phyloP scores from a whole-genome alignment of 2,329 filamentous ascomycete genomes.

The Colletotrichum aenigma region DNA sequence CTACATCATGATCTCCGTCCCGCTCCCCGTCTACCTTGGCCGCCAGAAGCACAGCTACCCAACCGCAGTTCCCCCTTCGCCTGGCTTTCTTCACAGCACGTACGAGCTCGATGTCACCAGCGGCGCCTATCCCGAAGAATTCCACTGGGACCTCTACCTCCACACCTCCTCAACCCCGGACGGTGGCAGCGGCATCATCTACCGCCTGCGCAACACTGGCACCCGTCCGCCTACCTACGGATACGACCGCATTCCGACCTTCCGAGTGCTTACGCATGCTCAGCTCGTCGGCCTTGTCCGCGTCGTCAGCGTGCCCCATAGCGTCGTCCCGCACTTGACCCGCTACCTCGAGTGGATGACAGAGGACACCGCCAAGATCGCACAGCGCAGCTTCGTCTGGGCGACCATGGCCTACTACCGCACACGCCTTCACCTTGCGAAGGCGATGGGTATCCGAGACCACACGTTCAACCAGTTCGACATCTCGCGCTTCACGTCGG shows the following conservation, averaged over 20 bases:
- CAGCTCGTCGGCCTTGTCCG: conserved; percentile 34
- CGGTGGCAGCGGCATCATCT: not conserved
- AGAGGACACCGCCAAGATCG: conserved; percentile 23
- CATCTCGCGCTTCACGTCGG: conserved; percentile 28
- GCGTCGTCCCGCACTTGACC: conserved; percentile 24
- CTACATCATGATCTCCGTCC: conserved; percentile 20
- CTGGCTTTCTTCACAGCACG: conserved; percentile 11
- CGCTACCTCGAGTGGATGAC: conserved; percentile 37
- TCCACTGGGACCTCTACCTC: conserved; percentile 41
- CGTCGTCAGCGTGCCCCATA: conserved; percentile 26
- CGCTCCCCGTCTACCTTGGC: conserved; percentile 8
- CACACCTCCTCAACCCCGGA: conserved; percentile 27
- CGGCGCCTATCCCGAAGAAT: conserved; percentile 29
- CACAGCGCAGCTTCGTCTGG: conserved; percentile 32
- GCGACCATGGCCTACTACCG: conserved; percentile 31
- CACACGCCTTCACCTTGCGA: conserved; percentile 27
- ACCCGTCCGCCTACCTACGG: not conserved
- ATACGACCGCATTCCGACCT: conserved; percentile 1
- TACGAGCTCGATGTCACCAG: conserved; percentile 23
- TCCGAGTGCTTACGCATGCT: conserved; percentile 8
- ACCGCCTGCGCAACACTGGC: conserved; percentile 4
- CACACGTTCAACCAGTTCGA: conserved; percentile 25
- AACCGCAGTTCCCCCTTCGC: not conserved
- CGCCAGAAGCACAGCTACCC: not conserved
- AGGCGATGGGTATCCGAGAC: conserved; percentile 11